Percentiles rank a stretch among this genome's conserved stretches.
phyloP scores from a whole-genome alignment of 805 yeast genomes.

The Suhomyces kilbournensis region DNA sequence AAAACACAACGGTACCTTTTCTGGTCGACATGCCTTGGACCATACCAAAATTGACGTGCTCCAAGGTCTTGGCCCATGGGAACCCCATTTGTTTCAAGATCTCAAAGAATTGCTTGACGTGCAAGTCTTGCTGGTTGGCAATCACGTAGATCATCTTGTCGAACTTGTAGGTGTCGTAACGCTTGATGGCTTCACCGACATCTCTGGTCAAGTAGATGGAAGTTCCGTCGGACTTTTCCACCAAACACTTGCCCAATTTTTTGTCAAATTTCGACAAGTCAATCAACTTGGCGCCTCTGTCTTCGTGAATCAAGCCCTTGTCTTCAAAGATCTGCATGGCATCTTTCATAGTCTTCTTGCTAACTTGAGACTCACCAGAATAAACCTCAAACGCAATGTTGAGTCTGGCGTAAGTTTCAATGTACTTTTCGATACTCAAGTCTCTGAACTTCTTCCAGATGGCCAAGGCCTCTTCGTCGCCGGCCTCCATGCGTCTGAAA shows the following conservation, averaged over 20 bases:
- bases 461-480: slow-evolving; percentile 73
- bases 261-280: slow-evolving; percentile 83
- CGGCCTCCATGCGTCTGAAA: slow-evolving; percentile 90
- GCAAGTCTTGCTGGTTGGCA: slow-evolving; percentile 95
- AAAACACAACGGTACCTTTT: slow-evolving; percentile 97
- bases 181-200: slow-evolving; percentile 92
- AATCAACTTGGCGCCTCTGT: slow-evolving; percentile 85
- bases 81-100: slow-evolving; percentile 86
- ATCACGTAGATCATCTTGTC: slow-evolving; percentile 96
- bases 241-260: slow-evolving; percentile 88
- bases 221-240: slow-evolving; percentile 94
- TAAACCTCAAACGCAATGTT: slow-evolving; percentile 85
- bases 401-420: slow-evolving; percentile 84
- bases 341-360: slow-evolving; percentile 63
- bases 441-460: slow-evolving; percentile 89
- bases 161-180: slow-evolving; percentile 78
- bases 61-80: slow-evolving; percentile 78
- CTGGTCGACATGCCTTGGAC: slow-evolving; percentile 98
- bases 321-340: slow-evolving; percentile 63
- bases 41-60: slow-evolving; percentile 94
- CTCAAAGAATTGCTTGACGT: slow-evolving; percentile 90
- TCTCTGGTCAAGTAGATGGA: slow-evolving; percentile 93
- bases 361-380: slow-evolving; percentile 95
- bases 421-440: slow-evolving; percentile 82
- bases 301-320: slow-evolving; percentile 73